These are phyloP conservation scores for Mycena leptocephala DNA, from an alignment of 768 basidiomycete genomes.

Conservation along the genomic window DNA sequence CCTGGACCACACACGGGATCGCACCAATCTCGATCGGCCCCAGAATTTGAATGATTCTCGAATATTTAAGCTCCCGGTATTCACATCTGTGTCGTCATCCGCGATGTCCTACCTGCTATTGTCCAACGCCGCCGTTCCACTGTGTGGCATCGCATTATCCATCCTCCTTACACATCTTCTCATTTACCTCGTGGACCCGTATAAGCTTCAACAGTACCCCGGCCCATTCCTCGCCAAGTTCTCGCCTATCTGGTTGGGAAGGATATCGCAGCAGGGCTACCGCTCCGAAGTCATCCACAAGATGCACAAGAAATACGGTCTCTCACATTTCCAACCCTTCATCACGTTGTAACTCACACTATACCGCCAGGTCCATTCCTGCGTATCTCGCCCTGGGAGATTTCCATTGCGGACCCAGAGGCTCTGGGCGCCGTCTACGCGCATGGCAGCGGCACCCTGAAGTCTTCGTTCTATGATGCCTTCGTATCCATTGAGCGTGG, in stretches of 20 bases:
- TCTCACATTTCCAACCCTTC: slow-evolving; percentile 22
- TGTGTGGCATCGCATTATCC: neutral
- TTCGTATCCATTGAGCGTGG: slow-evolving; percentile 84
- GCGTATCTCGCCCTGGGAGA: slow-evolving; percentile 82
- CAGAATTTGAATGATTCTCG: too few species aligned
- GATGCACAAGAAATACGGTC: slow-evolving; percentile 83
- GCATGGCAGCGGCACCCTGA: slow-evolving; percentile 86
- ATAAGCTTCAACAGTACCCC: slow-evolving; percentile 71
- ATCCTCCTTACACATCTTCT: slow-evolving; percentile 57
- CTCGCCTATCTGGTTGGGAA: slow-evolving; percentile 82
- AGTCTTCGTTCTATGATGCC: slow-evolving; percentile 82
- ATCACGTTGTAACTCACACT: neutral
- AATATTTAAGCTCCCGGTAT: too few species aligned
- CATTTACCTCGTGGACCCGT: slow-evolving; percentile 72
- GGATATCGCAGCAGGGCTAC: slow-evolving; percentile 75
- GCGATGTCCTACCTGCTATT: too few species aligned
- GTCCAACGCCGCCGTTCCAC: too few species aligned
- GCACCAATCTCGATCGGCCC: too few species aligned
- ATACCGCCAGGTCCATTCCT: slow-evolving; percentile 70
- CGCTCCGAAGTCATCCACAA: slow-evolving; percentile 83
- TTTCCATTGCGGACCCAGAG: slow-evolving; percentile 84
- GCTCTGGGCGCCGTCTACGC: slow-evolving; percentile 85
- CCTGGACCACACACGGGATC: too few species aligned
- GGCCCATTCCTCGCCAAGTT: slow-evolving; percentile 82
- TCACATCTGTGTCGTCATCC: too few species aligned